phyloP scores from a whole-genome alignment of 441 rosid species.

The Pelargonium australe region DNA sequence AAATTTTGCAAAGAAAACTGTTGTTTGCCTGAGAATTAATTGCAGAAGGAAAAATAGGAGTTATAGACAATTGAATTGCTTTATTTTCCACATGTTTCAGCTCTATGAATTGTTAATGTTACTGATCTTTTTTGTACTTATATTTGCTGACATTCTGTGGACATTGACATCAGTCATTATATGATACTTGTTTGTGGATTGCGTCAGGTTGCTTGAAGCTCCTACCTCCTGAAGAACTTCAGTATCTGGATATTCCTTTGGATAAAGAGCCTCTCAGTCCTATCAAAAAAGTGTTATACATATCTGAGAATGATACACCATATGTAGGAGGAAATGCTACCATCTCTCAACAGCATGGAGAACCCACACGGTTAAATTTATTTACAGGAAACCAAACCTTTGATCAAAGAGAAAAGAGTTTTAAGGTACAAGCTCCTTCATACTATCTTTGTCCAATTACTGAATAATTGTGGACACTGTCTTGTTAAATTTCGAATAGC shows the following conservation, averaged over 20 bases:
- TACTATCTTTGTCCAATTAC: background rate
- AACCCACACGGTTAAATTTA: constrained; percentile 57
- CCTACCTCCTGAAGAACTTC: constrained; percentile 62
- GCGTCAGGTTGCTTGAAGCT: constrained; percentile 82
- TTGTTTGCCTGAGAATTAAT: background rate
- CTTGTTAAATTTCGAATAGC: background rate
- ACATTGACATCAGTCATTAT: constrained; percentile 1
- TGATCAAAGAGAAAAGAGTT: constrained; percentile 75
- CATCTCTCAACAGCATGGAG: constrained; percentile 28
- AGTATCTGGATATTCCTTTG: constrained; percentile 50
- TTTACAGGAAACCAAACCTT: constrained; percentile 78
- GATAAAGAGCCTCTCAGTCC: constrained; percentile 37
- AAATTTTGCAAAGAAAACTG: background rate
- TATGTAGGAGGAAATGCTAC: constrained; percentile 21
- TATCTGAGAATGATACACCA: constrained; percentile 32
- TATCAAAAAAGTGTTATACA: constrained; percentile 52
- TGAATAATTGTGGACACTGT: background rate
- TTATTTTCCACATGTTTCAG: background rate
- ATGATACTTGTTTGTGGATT: constrained; percentile 16
- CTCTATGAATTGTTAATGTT: background rate
- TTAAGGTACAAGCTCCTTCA: constrained; percentile 38
- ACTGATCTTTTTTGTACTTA: background rate
- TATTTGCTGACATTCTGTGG: background rate
- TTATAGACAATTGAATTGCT: background rate
- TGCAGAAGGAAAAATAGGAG: background rate